Evolutionary conservation across 1,284 basidiomycete species (phyloP).

Genomic region (Ceratobasidium sp.): DNA sequence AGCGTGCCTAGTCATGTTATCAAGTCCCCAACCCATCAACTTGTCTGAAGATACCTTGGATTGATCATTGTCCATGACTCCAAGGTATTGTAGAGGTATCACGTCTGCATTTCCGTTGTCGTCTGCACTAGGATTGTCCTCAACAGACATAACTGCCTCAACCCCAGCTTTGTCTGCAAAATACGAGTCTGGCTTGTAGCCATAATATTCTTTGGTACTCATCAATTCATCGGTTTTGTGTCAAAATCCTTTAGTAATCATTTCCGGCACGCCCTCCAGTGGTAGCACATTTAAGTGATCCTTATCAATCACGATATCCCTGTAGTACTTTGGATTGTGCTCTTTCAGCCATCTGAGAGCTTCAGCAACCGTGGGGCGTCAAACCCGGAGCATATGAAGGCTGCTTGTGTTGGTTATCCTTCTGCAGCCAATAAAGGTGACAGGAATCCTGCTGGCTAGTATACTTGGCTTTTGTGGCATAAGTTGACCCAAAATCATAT

Average conservation of each 20-base stretch:
- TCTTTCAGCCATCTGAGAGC: constrained; percentile 51
- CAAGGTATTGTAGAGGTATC: constrained; percentile 17
- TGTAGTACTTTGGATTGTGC: constrained; percentile 41
- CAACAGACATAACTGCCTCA: not conserved
- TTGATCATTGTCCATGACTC: constrained; percentile 8
- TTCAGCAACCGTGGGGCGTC: constrained; percentile 49
- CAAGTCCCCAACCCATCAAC: constrained; percentile 20
- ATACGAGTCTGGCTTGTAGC: constrained; percentile 12
- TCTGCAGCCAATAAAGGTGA: constrained; percentile 58
- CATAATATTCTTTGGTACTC: constrained; percentile 24
- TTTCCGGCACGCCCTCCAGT: constrained; percentile 42
- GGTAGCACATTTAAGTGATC: constrained; percentile 24
- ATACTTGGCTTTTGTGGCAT: constrained; percentile 57
- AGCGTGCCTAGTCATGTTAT: not conserved
- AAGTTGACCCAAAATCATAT: constrained; percentile 56
- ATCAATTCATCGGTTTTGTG: constrained; percentile 4
- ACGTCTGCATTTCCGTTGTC: not conserved
- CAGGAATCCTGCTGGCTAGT: constrained; percentile 56
- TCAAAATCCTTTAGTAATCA: constrained; percentile 15
- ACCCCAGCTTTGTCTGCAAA: not conserved
- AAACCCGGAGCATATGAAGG: constrained; percentile 53
- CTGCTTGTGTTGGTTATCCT: constrained; percentile 54
- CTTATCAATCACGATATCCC: constrained; percentile 11
- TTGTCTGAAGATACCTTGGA: not conserved
- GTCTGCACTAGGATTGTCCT: not conserved